Conservation (phyloP, 2,329 filamentous ascomycete species). For the Pyrenophora tritici-repentis region DNA sequence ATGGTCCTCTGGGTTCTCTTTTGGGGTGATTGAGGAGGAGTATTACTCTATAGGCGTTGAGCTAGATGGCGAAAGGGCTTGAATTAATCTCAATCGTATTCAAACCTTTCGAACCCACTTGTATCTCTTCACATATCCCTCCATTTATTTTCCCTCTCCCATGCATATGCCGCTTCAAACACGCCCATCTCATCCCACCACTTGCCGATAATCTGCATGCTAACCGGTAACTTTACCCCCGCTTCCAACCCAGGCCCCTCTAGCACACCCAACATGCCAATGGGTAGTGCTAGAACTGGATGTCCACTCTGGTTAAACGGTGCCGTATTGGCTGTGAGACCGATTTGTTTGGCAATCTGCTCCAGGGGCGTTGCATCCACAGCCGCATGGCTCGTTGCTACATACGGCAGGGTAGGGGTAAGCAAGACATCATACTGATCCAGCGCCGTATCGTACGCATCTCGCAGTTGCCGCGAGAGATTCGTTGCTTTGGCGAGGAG, state of each 20-base stretch:
- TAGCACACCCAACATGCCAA: conserved; percentile 53
- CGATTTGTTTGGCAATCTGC: conserved; percentile 58
- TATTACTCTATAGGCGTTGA: background rate
- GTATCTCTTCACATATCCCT: conserved; percentile 27
- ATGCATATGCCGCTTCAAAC: conserved; percentile 53
- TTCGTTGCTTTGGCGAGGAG: conserved; percentile 59
- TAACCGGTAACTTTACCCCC: conserved; percentile 53
- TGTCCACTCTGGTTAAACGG: conserved; percentile 64
- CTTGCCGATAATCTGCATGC: conserved; percentile 61
- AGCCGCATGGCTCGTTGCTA: conserved; percentile 52
- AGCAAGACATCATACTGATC: conserved; percentile 53
- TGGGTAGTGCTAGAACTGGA: conserved; percentile 59
- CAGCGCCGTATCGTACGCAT: conserved; percentile 53
- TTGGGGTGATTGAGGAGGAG: too few relatives aligned
- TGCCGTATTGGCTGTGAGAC: conserved; percentile 61
- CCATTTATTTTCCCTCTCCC: conserved; percentile 56
- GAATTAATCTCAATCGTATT: too few relatives aligned
- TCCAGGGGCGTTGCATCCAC: conserved; percentile 50
- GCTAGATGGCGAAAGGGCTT: too few relatives aligned
- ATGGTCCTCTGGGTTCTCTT: too few relatives aligned
- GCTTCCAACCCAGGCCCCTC: conserved; percentile 43
- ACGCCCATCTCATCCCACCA: conserved; percentile 58
- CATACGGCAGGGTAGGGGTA: conserved; percentile 57
- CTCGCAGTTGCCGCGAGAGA: conserved; percentile 53
- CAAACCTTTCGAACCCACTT: too few relatives aligned